Evolutionary conservation across 2,329 filamentous ascomycete genomes (phyloP), one percentile per base, ranked within the genome.

Genomic region (Fusarium nelsonii): DNA sequence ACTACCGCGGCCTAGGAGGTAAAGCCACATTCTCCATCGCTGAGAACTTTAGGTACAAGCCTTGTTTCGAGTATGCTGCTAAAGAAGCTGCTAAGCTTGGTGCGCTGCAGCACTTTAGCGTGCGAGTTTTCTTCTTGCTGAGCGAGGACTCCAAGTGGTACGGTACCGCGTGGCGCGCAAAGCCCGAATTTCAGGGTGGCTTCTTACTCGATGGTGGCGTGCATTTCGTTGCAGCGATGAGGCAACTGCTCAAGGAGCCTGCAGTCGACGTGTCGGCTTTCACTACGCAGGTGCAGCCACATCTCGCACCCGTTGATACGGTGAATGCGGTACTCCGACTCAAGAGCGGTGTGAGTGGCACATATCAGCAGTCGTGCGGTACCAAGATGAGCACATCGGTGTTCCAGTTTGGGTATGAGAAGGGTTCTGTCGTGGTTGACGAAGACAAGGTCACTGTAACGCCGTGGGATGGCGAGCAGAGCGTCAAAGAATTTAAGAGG

Each of bases 151-250:
- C 82, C 72, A 83, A 83, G 75, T 87, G 84, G 74, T 84, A 82
- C 69, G 80, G 83, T 48, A 88, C 85, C 4, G 68, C 80, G 28
- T 87, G 91, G 92, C 88, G 92, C 56, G 90, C 90, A 77, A 84
- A 81, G 57, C 91, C 92, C 2, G 83, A 86, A 53, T 87, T 92
- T 75, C 91, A 93, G 78, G 92, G 92, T 56, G 92, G 92, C 0
- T 94, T 93, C 75, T 77, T 94, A 56, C 85, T 94, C 3, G 92
- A 94, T 74, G 91, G 88, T 15, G 92, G 92, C 43, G 90, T 94
- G 28, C 92, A 94, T 77, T 90, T 87, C 63, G 82, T 89, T 8
- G 91, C 91, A 9, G 88, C 80, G 0, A 83, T 90, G 50, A 82
- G 91, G 16, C 76, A 86, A 33, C 75, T 94, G 41, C 80, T 93